phyloP scores from a whole-genome alignment of 768 basidiomycete genomes.

The Amanita fuliginea region DNA sequence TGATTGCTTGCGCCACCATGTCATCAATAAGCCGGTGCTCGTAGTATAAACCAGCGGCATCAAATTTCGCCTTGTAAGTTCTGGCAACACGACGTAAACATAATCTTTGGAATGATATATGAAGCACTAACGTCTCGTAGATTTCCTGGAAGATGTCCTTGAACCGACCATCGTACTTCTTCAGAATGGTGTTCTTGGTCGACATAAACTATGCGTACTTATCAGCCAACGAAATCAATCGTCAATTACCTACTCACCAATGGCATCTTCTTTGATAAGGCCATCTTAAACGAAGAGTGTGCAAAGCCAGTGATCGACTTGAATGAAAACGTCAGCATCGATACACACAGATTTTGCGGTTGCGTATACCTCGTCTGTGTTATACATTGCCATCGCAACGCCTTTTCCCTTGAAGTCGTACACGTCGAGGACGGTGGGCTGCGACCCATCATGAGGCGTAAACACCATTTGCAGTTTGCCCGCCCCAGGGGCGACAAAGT shows the following conservation, averaged over 20 bases:
- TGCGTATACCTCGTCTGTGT: slow-evolving; percentile 73
- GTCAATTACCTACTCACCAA: slow-evolving; percentile 26
- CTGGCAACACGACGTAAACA: slow-evolving; percentile 15
- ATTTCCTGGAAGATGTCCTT: slow-evolving; percentile 99
- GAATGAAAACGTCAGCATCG: not conserved
- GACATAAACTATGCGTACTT: slow-evolving; percentile 69
- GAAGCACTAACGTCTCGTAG: slow-evolving; percentile 51
- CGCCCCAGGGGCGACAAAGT: slow-evolving; percentile 82
- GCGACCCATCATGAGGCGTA: slow-evolving; percentile 70
- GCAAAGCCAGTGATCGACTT: slow-evolving; percentile 93
- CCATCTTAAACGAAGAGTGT: slow-evolving; percentile 98
- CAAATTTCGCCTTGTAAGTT: slow-evolving; percentile 62
- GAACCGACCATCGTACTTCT: slow-evolving; percentile 98
- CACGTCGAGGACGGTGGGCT: slow-evolving; percentile 62
- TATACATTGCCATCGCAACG: slow-evolving; percentile 97
- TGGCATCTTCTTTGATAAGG: slow-evolving; percentile 64
- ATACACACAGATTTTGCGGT: not conserved
- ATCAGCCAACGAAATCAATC: not conserved
- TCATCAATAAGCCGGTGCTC: slow-evolving; percentile 97
- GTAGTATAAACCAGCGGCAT: slow-evolving; percentile 68
- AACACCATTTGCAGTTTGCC: slow-evolving; percentile 92
- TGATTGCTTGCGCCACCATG: slow-evolving; percentile 98
- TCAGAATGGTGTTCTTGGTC: slow-evolving; percentile 95
- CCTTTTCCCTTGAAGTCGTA: slow-evolving; percentile 92
- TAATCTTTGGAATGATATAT: not conserved